These are phyloP conservation scores for Epichloe aotearoae DNA, from an alignment of 2,329 filamentous ascomycete species.

Conservation along the genomic window DNA sequence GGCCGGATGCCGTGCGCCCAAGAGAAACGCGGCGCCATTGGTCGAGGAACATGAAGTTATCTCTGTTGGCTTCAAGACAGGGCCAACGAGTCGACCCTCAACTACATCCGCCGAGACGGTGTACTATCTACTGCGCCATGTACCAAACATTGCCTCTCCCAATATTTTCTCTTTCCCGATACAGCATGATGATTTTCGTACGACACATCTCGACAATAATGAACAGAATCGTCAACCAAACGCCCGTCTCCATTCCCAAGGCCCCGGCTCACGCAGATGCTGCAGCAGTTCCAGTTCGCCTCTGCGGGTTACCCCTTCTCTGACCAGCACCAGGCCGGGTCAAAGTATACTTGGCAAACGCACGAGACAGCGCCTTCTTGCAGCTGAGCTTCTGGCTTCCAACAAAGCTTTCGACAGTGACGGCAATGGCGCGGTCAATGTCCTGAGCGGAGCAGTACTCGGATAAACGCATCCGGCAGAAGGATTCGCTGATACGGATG, in stretches of 20 bases:
- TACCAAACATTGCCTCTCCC: too few species aligned
- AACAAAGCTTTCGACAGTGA: constrained; percentile 92
- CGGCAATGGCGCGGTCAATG: constrained; percentile 92
- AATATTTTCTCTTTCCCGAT: not conserved
- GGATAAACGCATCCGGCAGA: constrained; percentile 95
- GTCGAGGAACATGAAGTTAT: too few species aligned
- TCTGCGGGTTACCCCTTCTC: constrained; percentile 7
- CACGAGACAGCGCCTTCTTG: constrained; percentile 87
- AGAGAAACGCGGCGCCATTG: too few species aligned
- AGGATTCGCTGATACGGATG: constrained; percentile 86
- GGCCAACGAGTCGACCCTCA: too few species aligned
- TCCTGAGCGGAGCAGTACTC: constrained; percentile 86
- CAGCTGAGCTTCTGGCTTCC: constrained; percentile 93
- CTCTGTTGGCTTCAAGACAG: too few species aligned
- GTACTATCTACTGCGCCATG: not conserved
- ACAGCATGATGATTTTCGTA: not conserved
- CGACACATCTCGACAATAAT: not conserved
- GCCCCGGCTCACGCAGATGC: not conserved
- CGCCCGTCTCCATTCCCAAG: not conserved
- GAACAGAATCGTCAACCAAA: not conserved
- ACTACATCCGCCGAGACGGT: too few species aligned
- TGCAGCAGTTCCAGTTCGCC: constrained; percentile 1
- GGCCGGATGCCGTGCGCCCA: not conserved
- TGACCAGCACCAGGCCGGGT: constrained; percentile 30
- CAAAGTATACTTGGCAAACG: constrained; percentile 88